These are phyloP conservation scores for Boehmeria nivea DNA, from an alignment of 306 rosid genomes.

Conservation along the genomic window DNA sequence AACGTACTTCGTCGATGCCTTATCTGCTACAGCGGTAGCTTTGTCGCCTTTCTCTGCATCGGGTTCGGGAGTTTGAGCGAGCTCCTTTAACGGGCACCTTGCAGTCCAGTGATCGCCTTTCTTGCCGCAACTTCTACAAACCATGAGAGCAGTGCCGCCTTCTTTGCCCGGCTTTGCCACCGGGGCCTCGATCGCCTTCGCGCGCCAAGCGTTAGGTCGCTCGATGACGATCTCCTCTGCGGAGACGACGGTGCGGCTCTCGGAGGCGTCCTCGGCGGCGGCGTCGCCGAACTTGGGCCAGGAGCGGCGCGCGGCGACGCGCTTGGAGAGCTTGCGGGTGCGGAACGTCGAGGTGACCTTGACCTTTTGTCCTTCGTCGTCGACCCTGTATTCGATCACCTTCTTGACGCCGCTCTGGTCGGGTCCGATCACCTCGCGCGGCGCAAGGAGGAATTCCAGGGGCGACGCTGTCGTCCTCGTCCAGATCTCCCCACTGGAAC, in stretches of 20 bases:
- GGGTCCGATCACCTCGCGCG: constrained; percentile 72
- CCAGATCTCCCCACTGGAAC: constrained; percentile 56
- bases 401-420: constrained; percentile 78
- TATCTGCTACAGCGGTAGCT: too few species aligned
- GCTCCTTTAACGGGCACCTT: constrained; percentile 91
- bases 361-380: constrained; percentile 72
- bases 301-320: constrained; percentile 49
- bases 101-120: constrained; percentile 99
- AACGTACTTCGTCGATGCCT: too few species aligned
- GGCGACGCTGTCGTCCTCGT: constrained; percentile 85
- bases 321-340: constrained; percentile 59
- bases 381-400: constrained; percentile 66
- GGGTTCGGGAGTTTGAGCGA: constrained; percentile 53
- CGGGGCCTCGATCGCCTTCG: constrained; percentile 57
- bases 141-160: constrained; percentile 74
- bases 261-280: constrained; percentile 71
- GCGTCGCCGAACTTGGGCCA: constrained; percentile 96
- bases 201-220: constrained; percentile 78
- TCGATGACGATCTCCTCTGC: constrained; percentile 88
- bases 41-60: too few species aligned
- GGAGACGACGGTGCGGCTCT: constrained; percentile 85
- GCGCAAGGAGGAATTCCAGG: constrained; percentile 74
- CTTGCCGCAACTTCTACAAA: constrained; percentile 89
- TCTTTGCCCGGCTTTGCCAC: constrained; percentile 31
- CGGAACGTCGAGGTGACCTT: constrained; percentile 71